These are phyloP conservation scores for Elsinoe fawcettii DNA, from an alignment of 2,329 filamentous ascomycete genomes.

Conservation along the genomic window DNA sequence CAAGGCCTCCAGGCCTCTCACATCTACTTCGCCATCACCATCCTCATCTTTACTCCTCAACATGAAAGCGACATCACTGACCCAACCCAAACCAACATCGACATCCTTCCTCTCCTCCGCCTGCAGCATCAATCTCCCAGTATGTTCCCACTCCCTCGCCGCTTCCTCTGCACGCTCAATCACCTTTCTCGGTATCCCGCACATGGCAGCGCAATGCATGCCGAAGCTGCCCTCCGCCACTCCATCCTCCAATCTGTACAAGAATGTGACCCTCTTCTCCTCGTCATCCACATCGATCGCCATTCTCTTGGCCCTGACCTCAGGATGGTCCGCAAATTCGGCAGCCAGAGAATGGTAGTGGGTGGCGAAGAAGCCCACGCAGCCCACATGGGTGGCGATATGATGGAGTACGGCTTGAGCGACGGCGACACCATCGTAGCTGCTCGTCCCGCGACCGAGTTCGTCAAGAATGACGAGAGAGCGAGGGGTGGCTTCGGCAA, in stretches of 20 bases:
- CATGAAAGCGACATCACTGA: constrained; percentile 79
- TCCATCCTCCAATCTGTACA: constrained; percentile 88
- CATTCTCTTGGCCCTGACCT: constrained; percentile 83
- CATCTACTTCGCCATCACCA: constrained; percentile 33
- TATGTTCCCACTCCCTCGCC: constrained; percentile 91
- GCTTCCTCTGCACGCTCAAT: constrained; percentile 83
- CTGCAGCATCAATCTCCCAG: constrained; percentile 76
- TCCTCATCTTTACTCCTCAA: constrained; percentile 47
- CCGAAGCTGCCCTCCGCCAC: constrained; percentile 95
- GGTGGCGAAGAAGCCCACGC: constrained; percentile 92
- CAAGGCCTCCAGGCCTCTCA: constrained; percentile 49
- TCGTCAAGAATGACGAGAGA: constrained; percentile 96
- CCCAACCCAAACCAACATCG: constrained; percentile 74
- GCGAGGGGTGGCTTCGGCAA: constrained; percentile 85
- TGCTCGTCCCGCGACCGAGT: constrained; percentile 86
- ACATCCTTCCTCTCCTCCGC: constrained; percentile 61
- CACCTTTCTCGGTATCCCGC: constrained; percentile 75
- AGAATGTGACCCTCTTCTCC: constrained; percentile 80
- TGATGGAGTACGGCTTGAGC: constrained; percentile 97
- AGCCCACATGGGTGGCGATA: constrained; percentile 84
- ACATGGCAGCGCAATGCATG: constrained; percentile 99
- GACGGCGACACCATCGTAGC: constrained; percentile 93
- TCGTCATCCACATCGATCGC: constrained; percentile 85
- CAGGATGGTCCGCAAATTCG: constrained; percentile 83
- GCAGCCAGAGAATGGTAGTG: constrained; percentile 92